Evolutionary conservation across 805 yeast genomes (phyloP).

Genomic region (Kuraishia cidri): DNA sequence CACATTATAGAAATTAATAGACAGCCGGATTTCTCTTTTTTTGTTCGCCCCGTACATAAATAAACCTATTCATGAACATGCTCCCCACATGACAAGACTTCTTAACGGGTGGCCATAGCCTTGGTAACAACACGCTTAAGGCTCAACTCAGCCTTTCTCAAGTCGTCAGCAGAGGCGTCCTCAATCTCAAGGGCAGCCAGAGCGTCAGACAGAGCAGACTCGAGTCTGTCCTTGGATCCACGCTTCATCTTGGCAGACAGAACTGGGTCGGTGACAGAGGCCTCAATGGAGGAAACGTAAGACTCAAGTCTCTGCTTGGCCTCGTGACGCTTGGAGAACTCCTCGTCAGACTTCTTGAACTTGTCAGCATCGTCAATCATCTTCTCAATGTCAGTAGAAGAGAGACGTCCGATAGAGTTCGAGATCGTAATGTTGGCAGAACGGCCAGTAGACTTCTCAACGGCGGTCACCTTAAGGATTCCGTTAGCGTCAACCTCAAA

Average conservation of each 20-base stretch:
- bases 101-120: conserved; percentile 94
- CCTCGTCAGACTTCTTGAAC: conserved; percentile 98
- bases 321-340: conserved; percentile 99
- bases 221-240: conserved; percentile 95
- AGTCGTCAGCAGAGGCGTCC: conserved; percentile 94
- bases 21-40: too few species aligned
- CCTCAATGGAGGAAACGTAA: conserved; percentile 92
- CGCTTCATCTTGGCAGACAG: conserved; percentile 96
- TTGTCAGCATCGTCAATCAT: conserved; percentile 98
- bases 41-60: too few species aligned
- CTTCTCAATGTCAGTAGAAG: conserved; percentile 94
- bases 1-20: background rate
- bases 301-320: conserved; percentile 99
- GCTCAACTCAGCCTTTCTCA: conserved; percentile 98
- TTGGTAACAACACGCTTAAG: conserved; percentile 99
- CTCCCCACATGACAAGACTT: too few species aligned
- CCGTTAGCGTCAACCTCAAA: conserved; percentile 99
- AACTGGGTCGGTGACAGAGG: conserved; percentile 97
- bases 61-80: too few species aligned
- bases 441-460: conserved; percentile 98
- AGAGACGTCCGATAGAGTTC: conserved; percentile 97
- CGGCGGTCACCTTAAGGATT: conserved; percentile 97
- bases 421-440: conserved; percentile 97
- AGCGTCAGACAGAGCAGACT: conserved; percentile 96
- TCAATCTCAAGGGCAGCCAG: conserved; percentile 95